Percentiles rank a stretch among this genome's conserved stretches.
Conservation (phyloP, 139 green algal species). For the Monoraphidium neglectum region DNA sequence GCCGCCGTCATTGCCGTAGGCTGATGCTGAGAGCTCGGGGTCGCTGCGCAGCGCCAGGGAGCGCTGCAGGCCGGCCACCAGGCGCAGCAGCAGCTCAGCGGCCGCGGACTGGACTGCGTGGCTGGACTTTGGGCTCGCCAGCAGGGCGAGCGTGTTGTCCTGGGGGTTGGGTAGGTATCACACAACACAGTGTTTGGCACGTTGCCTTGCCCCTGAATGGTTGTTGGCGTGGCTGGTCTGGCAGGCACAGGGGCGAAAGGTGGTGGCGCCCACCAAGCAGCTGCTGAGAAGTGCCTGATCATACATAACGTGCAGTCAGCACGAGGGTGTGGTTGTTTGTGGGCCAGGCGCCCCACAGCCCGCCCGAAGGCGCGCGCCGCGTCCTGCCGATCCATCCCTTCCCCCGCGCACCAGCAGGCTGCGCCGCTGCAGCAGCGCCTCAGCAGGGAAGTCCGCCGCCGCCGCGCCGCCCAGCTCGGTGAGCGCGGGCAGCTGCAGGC, state of each 20-base stretch:
- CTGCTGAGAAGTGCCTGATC: no score
- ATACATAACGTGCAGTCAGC: no score
- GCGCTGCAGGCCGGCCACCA: slow-evolving; percentile 31
- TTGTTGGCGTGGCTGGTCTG: no score
- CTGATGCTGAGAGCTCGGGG: slow-evolving; percentile 16
- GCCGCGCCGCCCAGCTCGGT: slow-evolving; percentile 32
- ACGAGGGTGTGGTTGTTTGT: no score
- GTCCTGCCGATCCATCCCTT: background rate
- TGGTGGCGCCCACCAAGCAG: no score
- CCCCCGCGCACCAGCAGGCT: slow-evolving; percentile 36
- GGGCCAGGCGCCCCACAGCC: no score
- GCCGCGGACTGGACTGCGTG: background rate
- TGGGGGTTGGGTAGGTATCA: no score
- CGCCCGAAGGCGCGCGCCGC: background rate
- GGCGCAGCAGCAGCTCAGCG: slow-evolving; percentile 35
- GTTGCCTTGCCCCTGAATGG: no score
- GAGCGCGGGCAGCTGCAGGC: slow-evolving; percentile 38
- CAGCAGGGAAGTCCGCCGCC: slow-evolving; percentile 42
- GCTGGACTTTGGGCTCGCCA: slow-evolving; percentile 20
- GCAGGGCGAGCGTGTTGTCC: slow-evolving; percentile 30
- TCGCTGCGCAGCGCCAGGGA: slow-evolving; percentile 32
- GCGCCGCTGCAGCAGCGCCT: slow-evolving; percentile 38
- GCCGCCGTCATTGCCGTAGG: background rate
- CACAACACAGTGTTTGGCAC: no score
- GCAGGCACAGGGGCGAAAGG: no score